phyloP scores from a whole-genome alignment of 2,329 filamentous ascomycete species.

The Cordyceps fumosorosea region DNA sequence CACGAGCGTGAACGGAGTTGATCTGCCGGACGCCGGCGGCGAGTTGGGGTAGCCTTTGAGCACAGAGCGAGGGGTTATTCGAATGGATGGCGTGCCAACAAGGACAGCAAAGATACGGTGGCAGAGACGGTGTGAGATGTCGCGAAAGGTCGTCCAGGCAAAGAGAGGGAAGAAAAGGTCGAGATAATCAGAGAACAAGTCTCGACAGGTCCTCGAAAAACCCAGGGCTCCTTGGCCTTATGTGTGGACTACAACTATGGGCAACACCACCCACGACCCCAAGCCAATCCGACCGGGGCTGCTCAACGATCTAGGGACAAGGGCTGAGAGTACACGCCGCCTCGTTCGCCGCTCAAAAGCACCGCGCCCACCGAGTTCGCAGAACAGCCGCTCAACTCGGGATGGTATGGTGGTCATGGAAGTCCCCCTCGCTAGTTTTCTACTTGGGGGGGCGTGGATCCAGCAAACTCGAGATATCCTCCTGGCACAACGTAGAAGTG shows the following conservation, averaged over 20 bases:
- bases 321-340: slow-evolving; percentile 7
- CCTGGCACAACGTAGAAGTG: slow-evolving; percentile 7
- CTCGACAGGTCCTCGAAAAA: not conserved
- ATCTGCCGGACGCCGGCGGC: not conserved
- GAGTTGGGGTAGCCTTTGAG: not conserved
- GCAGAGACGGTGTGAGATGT: not conserved
- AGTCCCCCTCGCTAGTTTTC: slow-evolving; percentile 2
- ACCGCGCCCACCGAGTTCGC: not conserved
- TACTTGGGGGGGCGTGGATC: slow-evolving; percentile 6
- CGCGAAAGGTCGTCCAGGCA: not conserved
- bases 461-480: slow-evolving; percentile 1
- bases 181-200: not conserved
- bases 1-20: not conserved
- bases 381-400: slow-evolving; percentile 1
- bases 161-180: not conserved
- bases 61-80: not conserved
- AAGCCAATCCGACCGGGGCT: slow-evolving; percentile 11
- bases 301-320: slow-evolving; percentile 10
- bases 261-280: not conserved
- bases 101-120: not conserved
- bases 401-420: slow-evolving; percentile 5
- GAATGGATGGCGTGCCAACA: not conserved
- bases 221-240: slow-evolving; percentile 8
- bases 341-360: not conserved
- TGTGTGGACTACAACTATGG: slow-evolving; percentile 3